Evolutionary conservation across 495 filamentous ascomycete species (phyloP).

Genomic region (Annulohypoxylon maeteangense): DNA sequence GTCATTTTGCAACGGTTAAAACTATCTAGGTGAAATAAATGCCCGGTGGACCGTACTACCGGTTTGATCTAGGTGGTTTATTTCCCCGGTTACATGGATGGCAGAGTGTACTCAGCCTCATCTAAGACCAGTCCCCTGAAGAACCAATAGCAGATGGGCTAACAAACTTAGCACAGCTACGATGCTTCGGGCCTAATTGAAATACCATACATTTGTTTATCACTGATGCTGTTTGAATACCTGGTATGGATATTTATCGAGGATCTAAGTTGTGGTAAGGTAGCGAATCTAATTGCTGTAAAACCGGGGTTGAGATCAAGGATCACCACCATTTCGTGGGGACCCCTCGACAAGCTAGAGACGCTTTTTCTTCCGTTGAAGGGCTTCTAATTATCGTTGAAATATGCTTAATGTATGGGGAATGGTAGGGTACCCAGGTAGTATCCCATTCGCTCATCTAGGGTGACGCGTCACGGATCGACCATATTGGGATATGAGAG

Average conservation of each 20-base stretch:
- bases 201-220: neutral
- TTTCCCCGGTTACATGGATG: neutral
- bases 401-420: neutral
- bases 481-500: constrained; percentile 10
- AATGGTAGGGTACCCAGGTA: neutral
- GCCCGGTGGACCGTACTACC: neutral
- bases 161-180: neutral
- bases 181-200: neutral
- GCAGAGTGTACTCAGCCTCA: neutral
- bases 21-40: neutral
- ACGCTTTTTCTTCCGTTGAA: neutral
- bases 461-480: constrained; percentile 19
- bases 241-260: neutral
- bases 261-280: neutral
- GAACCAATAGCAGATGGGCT: neutral
- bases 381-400: neutral
- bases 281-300: neutral
- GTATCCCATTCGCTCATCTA: neutral
- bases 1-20: neutral
- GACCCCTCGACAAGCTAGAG: neutral
- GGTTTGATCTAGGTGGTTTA: neutral
- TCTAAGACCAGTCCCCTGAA: neutral
- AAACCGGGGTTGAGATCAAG: neutral
- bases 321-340: neutral
- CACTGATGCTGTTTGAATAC: neutral